A percentile compares a stretch with the other conserved stretches of the same genome.
phyloP scores from a whole-genome alignment of 192 early-diverging fungal genomes.

The Umbelopsis vinacea region DNA sequence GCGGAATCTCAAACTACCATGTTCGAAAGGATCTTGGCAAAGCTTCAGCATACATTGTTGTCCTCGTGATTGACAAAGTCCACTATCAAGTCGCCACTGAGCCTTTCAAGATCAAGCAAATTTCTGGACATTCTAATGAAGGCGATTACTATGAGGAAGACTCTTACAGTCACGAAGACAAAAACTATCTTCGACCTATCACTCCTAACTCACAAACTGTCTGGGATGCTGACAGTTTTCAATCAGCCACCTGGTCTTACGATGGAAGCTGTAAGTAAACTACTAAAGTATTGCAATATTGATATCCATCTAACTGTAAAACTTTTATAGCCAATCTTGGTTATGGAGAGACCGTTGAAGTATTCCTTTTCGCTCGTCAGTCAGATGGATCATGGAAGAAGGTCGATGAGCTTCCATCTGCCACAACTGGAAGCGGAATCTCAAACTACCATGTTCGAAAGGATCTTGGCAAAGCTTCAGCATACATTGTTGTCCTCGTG shows the following conservation, averaged over 20 bases:
- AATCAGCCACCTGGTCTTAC: constrained; percentile 6
- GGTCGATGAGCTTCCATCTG: constrained; percentile 8
- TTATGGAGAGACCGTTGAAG: neutral
- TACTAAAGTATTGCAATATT: neutral
- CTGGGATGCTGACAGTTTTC: constrained; percentile 5
- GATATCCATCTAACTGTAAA: neutral
- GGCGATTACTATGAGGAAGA: neutral
- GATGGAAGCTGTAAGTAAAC: neutral
- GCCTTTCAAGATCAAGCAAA: neutral
- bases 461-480: neutral
- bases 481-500: neutral
- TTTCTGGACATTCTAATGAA: constrained; percentile 2
- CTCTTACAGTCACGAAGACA: neutral
- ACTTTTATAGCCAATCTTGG: neutral
- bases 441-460: constrained; percentile 20
- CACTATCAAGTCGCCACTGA: neutral
- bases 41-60: neutral
- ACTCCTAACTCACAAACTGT: neutral
- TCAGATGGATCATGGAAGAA: neutral
- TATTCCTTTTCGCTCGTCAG: neutral
- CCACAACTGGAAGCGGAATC: constrained; percentile 1
- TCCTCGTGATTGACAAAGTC: neutral
- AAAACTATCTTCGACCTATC: neutral
- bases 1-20: constrained; percentile 15
- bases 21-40: constrained; percentile 14